Percentiles rank a stretch among this genome's conserved stretches.
Evolutionary conservation across 441 rosid genomes (phyloP).

Genomic region (Mallotus japonicus): DNA sequence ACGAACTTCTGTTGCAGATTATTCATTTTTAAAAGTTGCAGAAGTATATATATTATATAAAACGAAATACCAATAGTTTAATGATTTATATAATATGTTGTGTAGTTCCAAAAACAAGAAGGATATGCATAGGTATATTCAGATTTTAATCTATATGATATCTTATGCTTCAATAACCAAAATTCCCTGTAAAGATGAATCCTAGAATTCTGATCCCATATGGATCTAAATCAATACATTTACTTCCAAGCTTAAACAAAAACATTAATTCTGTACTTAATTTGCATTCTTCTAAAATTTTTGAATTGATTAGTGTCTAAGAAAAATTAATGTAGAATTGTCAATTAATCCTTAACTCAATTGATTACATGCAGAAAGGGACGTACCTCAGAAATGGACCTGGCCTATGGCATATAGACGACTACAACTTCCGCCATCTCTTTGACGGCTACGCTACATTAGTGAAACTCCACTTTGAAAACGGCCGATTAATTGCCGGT

Average conservation of each 20-base stretch:
- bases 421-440: slow-evolving; percentile 90
- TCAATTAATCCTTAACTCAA: neutral
- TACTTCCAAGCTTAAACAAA: neutral
- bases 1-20: neutral
- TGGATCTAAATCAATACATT: neutral
- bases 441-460: slow-evolving; percentile 91
- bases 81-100: no score
- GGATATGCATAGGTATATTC: slow-evolving; percentile 2
- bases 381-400: slow-evolving; percentile 94
- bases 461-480: slow-evolving; percentile 64
- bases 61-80: no score
- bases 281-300: neutral
- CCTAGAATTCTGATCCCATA: neutral
- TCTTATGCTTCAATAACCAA: neutral
- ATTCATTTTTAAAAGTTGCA: neutral
- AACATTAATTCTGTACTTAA: neutral
- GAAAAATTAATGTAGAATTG: neutral
- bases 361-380: slow-evolving; percentile 64
- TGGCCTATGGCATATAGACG: slow-evolving; percentile 79
- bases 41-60: neutral
- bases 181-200: neutral
- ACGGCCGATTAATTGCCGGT: slow-evolving; percentile 59
- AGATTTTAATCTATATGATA: no score
- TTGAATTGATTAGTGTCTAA: neutral
- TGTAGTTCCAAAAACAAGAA: neutral